Evolutionary conservation across 1,284 basidiomycete species (phyloP).

Genomic region (Takashimella koratensis): DNA sequence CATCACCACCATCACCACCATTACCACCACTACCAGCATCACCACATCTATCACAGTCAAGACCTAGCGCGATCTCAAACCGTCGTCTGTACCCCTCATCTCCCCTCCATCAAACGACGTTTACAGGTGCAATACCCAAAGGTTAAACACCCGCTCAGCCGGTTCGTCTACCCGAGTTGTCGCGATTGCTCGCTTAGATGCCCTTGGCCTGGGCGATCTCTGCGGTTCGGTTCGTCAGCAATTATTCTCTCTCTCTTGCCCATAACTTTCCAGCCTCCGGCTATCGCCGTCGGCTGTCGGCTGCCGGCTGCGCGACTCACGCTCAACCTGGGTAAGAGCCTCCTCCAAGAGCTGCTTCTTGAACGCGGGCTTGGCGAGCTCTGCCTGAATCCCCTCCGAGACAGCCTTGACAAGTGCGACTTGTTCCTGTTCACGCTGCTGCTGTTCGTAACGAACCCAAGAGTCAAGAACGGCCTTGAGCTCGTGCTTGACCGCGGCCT

Average conservation of each 20-base stretch:
- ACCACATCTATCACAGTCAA: background rate
- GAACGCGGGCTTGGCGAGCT: slow-evolving; percentile 82
- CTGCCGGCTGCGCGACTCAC: slow-evolving; percentile 62
- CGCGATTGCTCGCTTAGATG: slow-evolving; percentile 51
- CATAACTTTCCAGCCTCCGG: background rate
- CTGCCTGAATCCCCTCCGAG: slow-evolving; percentile 78
- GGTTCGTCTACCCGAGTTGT: background rate
- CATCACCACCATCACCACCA: background rate
- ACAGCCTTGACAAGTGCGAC: slow-evolving; percentile 80
- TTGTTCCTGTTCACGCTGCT: slow-evolving; percentile 95
- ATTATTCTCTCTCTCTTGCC: slow-evolving; percentile 10
- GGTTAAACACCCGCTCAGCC: background rate
- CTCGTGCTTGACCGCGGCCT: slow-evolving; percentile 79
- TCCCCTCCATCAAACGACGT: background rate
- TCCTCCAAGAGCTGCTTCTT: slow-evolving; percentile 85
- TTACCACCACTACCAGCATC: background rate
- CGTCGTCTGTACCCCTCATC: background rate
- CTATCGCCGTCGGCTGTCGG: background rate
- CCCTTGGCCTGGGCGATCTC: slow-evolving; percentile 68
- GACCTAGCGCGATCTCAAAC: background rate
- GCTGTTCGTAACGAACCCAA: slow-evolving; percentile 97
- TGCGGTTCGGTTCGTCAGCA: slow-evolving; percentile 34
- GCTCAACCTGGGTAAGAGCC: slow-evolving; percentile 87
- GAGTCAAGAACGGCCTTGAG: slow-evolving; percentile 93
- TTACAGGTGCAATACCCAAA: too few relatives aligned